A percentile compares a stretch with the other conserved stretches of the same genome.
phyloP scores from a whole-genome alignment of 768 basidiomycete genomes.

The Suillus variegatus region DNA sequence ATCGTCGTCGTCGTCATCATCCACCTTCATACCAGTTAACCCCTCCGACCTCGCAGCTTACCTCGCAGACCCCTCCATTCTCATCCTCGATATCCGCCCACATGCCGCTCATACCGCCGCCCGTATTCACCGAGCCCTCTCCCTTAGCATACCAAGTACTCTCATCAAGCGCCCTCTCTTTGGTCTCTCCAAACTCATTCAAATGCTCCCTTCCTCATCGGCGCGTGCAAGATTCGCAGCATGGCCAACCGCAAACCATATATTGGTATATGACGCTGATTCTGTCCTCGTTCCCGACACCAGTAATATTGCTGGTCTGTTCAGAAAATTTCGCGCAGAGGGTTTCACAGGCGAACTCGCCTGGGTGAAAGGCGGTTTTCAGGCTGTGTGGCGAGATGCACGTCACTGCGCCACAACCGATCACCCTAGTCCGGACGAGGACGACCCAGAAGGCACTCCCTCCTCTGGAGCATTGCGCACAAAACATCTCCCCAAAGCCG shows the following conservation, averaged over 20 bases:
- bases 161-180: slow-evolving; percentile 90
- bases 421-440: slow-evolving; percentile 50
- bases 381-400: slow-evolving; percentile 59
- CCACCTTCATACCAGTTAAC: slow-evolving; percentile 23
- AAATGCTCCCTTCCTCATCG: slow-evolving; percentile 71
- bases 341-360: slow-evolving; percentile 62
- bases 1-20: slow-evolving; percentile 20
- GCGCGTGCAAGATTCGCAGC: slow-evolving; percentile 60
- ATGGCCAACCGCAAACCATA: slow-evolving; percentile 59
- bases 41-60: slow-evolving; percentile 33
- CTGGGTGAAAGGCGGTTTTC: slow-evolving; percentile 86
- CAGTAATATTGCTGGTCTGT: slow-evolving; percentile 69
- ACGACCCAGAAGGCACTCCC: slow-evolving; percentile 41
- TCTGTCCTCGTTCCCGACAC: slow-evolving; percentile 58
- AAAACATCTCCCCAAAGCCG: slow-evolving; percentile 60
- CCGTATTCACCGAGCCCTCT: slow-evolving; percentile 70
- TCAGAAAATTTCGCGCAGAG: slow-evolving; percentile 71
- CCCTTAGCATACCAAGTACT: slow-evolving; percentile 91
- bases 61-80: slow-evolving; percentile 39
- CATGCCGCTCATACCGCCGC: slow-evolving; percentile 70
- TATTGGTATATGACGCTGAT: slow-evolving; percentile 89
- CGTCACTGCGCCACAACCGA: slow-evolving; percentile 53
- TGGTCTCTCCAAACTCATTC: slow-evolving; percentile 71
- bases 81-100: slow-evolving; percentile 89
- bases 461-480: slow-evolving; percentile 45